Base-by-base conservation (phyloP, 352 stramenopile species). In the Globisporangium lucens region DNA sequence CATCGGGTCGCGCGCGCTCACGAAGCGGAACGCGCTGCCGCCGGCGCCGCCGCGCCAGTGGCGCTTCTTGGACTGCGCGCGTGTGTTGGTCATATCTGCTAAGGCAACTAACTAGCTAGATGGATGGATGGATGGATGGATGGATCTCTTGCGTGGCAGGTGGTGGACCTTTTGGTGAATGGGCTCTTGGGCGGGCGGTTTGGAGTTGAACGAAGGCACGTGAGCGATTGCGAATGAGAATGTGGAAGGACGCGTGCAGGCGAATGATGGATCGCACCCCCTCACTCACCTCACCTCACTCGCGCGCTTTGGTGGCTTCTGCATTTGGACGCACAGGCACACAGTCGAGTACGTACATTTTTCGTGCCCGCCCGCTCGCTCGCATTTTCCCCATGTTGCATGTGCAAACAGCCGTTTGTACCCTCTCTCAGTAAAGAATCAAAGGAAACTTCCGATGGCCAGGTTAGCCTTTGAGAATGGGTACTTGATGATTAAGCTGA, bases 51-150 rank as follows among this genome's bases (percentile, higher is more conserved):
- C 35, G 49, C 61, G 68, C 78, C 78, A 86, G 41, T 81, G 74
- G n/a, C 76, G 78, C 65, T 85, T 85, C 71, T 89, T 87, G 67
- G 76, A 74, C 43, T 56, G 41, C 15, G 71, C 62, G 61, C 77
- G 65, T 1, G 74, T 65, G 56, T 72, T 66, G 57, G 71, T 80
- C 72, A 76, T 78, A 17, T 56, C 13, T 46, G 49, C 30, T 33
- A 30, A 13, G 38, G 20, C n/a, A 30, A 46, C 49, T 20, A 52
- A 9, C 13, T 47, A 51, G 43, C 36, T 43, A 12, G 36, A 43
- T 43, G 35, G 35, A 38, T 13, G 4, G 30, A 33, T 33, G 5
- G 30, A 33, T 33, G 2, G 29, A 33, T 33, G 4, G 29, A 43
- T 47, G 4, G 29, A 43, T 47, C 43, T 46, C 38, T 51, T 22